Conservation (phyloP, 1,284 basidiomycete genomes). For the Hemileccinum hortonii region DNA sequence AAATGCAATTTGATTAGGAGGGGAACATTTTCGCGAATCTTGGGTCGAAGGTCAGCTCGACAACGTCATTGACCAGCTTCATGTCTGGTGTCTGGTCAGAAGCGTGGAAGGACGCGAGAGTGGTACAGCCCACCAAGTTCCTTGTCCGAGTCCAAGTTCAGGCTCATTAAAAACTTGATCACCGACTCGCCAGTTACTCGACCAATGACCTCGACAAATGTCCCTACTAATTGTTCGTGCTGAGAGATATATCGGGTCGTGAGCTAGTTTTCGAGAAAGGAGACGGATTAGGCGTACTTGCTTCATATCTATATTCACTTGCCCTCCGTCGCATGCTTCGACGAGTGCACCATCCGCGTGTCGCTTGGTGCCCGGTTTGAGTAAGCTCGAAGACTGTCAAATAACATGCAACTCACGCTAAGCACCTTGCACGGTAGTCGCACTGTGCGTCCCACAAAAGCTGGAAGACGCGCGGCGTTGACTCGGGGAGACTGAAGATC, state of each 20-base stretch:
- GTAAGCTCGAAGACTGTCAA: background rate
- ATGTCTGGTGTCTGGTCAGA: constrained; percentile 47
- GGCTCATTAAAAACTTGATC: constrained; percentile 60
- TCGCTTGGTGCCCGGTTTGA: constrained; percentile 39
- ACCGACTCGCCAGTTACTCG: constrained; percentile 58
- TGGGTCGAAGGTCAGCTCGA: constrained; percentile 64
- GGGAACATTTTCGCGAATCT: constrained; percentile 57
- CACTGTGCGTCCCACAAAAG: constrained; percentile 61
- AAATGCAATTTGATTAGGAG: constrained; percentile 7
- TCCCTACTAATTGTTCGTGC: constrained; percentile 50
- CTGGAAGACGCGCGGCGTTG: constrained; percentile 59
- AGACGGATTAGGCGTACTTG: constrained; percentile 39
- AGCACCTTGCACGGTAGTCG: constrained; percentile 71
- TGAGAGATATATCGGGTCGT: constrained; percentile 24
- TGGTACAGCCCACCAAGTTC: constrained; percentile 53
- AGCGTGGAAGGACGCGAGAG: background rate
- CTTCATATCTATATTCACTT: constrained; percentile 58
- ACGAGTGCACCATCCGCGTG: constrained; percentile 60
- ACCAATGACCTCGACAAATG: constrained; percentile 77
- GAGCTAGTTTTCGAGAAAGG: background rate
- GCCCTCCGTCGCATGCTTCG: constrained; percentile 69
- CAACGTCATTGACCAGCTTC: constrained; percentile 61
- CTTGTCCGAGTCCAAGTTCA: constrained; percentile 55
- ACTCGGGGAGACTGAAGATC: constrained; percentile 58
- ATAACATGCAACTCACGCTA: constrained; percentile 40